phyloP scores from a whole-genome alignment of 768 basidiomycete species.

The Rhodotorula babjevae region DNA sequence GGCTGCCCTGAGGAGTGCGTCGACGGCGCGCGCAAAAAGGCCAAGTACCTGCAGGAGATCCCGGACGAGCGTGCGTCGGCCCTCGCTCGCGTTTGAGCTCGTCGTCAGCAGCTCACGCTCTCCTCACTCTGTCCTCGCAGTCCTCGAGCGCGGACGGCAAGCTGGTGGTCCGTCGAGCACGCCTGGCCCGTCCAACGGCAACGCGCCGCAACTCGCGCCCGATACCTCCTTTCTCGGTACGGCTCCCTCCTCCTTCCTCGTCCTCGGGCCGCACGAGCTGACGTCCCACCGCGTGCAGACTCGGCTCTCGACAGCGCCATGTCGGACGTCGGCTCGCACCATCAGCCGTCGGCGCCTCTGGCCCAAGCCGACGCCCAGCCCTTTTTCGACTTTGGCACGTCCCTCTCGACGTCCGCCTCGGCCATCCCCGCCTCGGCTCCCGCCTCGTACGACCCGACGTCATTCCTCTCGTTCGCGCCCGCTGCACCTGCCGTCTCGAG shows the following conservation, averaged over 20 bases:
- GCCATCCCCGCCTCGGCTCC: background rate
- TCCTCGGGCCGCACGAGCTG: no score
- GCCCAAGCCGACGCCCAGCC: background rate
- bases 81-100: background rate
- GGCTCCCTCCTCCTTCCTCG: background rate
- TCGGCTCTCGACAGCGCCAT: background rate
- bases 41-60: slow-evolving; percentile 91
- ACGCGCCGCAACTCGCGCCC: slow-evolving; percentile 1
- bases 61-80: slow-evolving; percentile 69
- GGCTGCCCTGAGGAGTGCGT: slow-evolving; percentile 81
- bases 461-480: slow-evolving; percentile 11
- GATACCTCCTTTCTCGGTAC: background rate
- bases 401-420: background rate
- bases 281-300: background rate
- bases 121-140: background rate
- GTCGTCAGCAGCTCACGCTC: no score
- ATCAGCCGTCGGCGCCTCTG: background rate
- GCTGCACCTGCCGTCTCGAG: background rate
- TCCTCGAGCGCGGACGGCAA: slow-evolving; percentile 10
- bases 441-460: slow-evolving; percentile 2
- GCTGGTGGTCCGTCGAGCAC: background rate
- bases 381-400: slow-evolving; percentile 15
- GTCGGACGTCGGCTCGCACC: no score
- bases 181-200: background rate
- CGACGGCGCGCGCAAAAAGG: slow-evolving; percentile 95